Evolutionary conservation across 371 early-diverging fungal species (phyloP), one percentile per base, ranked within the genome.

Genomic region (Nematocida displodere): DNA sequence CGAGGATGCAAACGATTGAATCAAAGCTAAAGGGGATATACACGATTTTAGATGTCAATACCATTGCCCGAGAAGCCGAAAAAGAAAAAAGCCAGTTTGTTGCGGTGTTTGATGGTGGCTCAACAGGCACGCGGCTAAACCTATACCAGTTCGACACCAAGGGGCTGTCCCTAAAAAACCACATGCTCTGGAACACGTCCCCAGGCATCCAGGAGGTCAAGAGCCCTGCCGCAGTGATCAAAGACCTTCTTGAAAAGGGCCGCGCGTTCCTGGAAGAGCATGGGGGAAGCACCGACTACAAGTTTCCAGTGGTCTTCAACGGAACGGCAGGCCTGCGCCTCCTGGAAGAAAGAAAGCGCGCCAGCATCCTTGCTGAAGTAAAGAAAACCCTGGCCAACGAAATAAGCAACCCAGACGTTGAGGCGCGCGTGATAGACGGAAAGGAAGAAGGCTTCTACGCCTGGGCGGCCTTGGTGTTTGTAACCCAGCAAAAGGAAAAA

Each of bases 321-420:
- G 81, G 77, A 36, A 83, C 83, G 3, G 83, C 81, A 20, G 83
- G 83, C 17, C 28, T 83, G 15, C 65, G 83, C 47, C 48, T 63
- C 20, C 2, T 82, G n/a, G 24, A 28, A 15, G 40, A 26, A 24
- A 20, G 47, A 11, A 28, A 33, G 1, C 20, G 48, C 15, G 59
- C 67, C 26, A 34, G 58, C 2, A 42, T 79, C 33, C 61, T 82
- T 15, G 53, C 66, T 15, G 36, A 31, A 48, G 37, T 81, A 17
- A 66, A 66, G 31, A 64, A 49, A 46, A 31, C 24, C 1, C 40
- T 64, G n/a, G 36, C 78, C 13, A 55, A 40, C 5, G 64, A 66
- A 29, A 76, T 52, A 33, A 80, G 79, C 24, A 54, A 81, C 20
- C 64, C 66, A 44, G 79, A 64, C 7, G n/a, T 55, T 15, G 66